Conservation (phyloP, 1,139 yeast genomes). For the Taphrina flavorubra region DNA sequence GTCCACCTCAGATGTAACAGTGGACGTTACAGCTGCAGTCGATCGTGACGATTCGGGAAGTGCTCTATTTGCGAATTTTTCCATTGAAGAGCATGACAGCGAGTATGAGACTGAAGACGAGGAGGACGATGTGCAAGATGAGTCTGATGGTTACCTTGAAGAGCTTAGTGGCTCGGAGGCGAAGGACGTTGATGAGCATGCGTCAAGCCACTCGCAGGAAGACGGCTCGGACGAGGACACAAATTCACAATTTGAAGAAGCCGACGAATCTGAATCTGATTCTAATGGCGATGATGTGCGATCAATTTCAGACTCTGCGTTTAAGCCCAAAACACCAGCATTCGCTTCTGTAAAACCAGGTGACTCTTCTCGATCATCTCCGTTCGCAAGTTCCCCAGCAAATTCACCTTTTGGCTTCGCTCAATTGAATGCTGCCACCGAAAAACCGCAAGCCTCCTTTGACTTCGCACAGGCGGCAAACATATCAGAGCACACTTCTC, state of each 20-base stretch:
- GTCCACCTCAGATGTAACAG: not conserved
- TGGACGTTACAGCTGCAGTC: not conserved
- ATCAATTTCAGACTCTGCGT: slow-evolving; percentile 2
- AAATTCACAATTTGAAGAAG: not conserved
- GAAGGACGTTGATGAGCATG: not conserved
- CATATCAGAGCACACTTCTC: not conserved
- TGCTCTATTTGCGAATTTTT: slow-evolving; percentile 6
- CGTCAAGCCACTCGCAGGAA: not conserved
- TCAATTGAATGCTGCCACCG: not conserved
- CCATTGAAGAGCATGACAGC: slow-evolving; percentile 13
- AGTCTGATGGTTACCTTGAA: not conserved
- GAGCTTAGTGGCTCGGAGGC: not conserved
- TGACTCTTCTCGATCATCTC: not conserved
- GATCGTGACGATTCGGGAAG: slow-evolving; percentile 4
- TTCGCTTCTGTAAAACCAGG: slow-evolving; percentile 3
- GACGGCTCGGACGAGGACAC: slow-evolving; percentile 7
- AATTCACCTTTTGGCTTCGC: not conserved
- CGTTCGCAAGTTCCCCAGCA: not conserved
- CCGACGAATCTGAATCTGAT: slow-evolving; percentile 2
- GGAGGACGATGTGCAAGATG: not conserved
- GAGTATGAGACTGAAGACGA: slow-evolving; percentile 5
- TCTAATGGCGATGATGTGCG: not conserved
- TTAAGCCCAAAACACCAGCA: slow-evolving; percentile 23
- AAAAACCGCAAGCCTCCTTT: not conserved
- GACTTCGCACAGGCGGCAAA: slow-evolving; percentile 14